Conservation (phyloP, 2,329 filamentous ascomycete genomes). For the Fusarium odoratissimum region DNA sequence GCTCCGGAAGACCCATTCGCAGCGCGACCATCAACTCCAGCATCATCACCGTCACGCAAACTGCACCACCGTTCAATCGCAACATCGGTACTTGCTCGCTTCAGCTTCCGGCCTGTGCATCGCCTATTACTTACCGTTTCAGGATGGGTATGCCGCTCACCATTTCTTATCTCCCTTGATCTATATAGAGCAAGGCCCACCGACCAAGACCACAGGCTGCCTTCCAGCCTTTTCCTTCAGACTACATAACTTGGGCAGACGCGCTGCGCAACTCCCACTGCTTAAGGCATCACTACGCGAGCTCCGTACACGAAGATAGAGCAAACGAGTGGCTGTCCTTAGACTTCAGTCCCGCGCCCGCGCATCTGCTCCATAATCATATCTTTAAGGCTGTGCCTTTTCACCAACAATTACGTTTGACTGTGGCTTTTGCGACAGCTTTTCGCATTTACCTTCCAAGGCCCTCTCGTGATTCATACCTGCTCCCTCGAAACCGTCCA, state of each 20-base stretch:
- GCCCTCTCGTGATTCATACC: slow-evolving; percentile 2
- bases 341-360: neutral
- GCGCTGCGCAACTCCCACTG: slow-evolving; percentile 24
- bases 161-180: slow-evolving; percentile 28
- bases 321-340: slow-evolving; percentile 14
- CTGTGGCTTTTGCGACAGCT: slow-evolving; percentile 21
- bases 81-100: slow-evolving; percentile 30
- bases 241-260: slow-evolving; percentile 13
- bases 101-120: slow-evolving; percentile 21
- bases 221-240: slow-evolving; percentile 12
- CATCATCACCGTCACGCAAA: slow-evolving; percentile 31
- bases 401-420: slow-evolving; percentile 8
- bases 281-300: slow-evolving; percentile 27
- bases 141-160: slow-evolving; percentile 34
- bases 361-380: slow-evolving; percentile 6
- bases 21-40: slow-evolving; percentile 37
- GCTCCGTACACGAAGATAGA: slow-evolving; percentile 29
- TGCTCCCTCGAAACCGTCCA: neutral
- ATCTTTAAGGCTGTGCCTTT: slow-evolving; percentile 26
- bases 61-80: slow-evolving; percentile 29
- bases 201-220: slow-evolving; percentile 9
- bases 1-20: slow-evolving; percentile 39
- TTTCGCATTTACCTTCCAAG: slow-evolving; percentile 1
- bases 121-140: slow-evolving; percentile 9
- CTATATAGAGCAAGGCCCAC: slow-evolving; percentile 24